Evolutionary conservation across 768 basidiomycete species (phyloP), one percentile per base, ranked within the genome.

Genomic region (Russula ochroleuca): DNA sequence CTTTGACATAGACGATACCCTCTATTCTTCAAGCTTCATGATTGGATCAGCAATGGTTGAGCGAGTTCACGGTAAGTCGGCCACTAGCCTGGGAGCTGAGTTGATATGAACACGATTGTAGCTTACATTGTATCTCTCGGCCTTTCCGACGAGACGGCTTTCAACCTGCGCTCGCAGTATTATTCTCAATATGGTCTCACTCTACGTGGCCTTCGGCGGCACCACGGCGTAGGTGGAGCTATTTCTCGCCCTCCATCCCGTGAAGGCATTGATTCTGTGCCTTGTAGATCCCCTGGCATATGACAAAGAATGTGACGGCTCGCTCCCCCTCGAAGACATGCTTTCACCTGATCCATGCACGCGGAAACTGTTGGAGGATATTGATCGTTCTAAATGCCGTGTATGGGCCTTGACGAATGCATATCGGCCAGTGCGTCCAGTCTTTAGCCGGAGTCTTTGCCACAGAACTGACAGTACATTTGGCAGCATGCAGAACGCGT

Each of bases 351-450:
- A 88, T 70, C 83, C 86, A 8, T 70, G 67, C 9, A 72, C 88
- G 11, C 83, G 85, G 23, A 81, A 85, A 69, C 80, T 94, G 7
- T 80, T 94, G 56, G 75, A 87, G 72, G 90, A 94, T 70, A 84
- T 94, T 35, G 90, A 94, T 70, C 83, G 85, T 52, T 80, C 78
- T 33, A 92, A 89, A 72, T 83, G 79, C 10, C 81, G 84, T n/a
- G 85, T 94, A 5, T 94, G 92, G 92, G 90, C 83, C 3, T 74
- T 94, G 48, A 94, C 92, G 4, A 94, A 94, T 70, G 92, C 92
- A 13, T 93, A 92, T 72, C 79, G 79, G 60, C 78, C 82, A 25
- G 92, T 92, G 73, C 50, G 79, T 74, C 11, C 47, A 50, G 48
- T 25, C 11, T 50, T 15, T 31, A 25, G 17, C 3, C 10, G 5